These are phyloP conservation scores for Blepharisma undulans DNA, from an alignment of 169 alveolate species.

Conservation along the genomic window DNA sequence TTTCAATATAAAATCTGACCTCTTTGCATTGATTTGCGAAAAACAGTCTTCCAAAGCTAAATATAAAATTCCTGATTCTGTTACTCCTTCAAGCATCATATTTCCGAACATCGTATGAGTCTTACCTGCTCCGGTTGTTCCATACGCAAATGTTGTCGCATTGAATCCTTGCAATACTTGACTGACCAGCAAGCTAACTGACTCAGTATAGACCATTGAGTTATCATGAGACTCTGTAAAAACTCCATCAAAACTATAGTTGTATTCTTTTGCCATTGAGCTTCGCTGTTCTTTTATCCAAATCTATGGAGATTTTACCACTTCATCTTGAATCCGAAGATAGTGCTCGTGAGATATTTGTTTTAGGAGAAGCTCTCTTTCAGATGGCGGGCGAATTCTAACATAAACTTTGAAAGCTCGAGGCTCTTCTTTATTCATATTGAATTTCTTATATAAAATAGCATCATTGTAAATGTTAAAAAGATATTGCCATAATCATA, in stretches of 20 bases:
- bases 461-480: no score
- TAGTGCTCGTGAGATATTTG: not conserved
- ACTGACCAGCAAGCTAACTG: slow-evolving; percentile 56
- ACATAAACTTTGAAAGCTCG: slow-evolving; percentile 16
- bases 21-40: slow-evolving; percentile 67
- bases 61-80: slow-evolving; percentile 91
- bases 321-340: not conserved
- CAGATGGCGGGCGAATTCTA: not conserved
- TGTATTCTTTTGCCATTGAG: not conserved
- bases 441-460: no score
- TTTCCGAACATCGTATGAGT: slow-evolving; percentile 97
- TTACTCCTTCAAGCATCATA: slow-evolving; percentile 49
- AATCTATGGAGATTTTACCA: not conserved
- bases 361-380: not conserved
- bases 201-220: not conserved
- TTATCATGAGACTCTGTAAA: not conserved
- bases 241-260: not conserved
- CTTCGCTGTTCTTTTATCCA: not conserved
- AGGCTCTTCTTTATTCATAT: no score
- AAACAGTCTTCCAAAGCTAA: slow-evolving; percentile 86
- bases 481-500: no score
- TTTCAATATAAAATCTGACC: slow-evolving; percentile 56
- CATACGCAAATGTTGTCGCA: slow-evolving; percentile 96
- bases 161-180: slow-evolving; percentile 91
- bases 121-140: slow-evolving; percentile 98